phyloP scores from a whole-genome alignment of 208 protist species.

The Acanthamoeba divionensis region DNA sequence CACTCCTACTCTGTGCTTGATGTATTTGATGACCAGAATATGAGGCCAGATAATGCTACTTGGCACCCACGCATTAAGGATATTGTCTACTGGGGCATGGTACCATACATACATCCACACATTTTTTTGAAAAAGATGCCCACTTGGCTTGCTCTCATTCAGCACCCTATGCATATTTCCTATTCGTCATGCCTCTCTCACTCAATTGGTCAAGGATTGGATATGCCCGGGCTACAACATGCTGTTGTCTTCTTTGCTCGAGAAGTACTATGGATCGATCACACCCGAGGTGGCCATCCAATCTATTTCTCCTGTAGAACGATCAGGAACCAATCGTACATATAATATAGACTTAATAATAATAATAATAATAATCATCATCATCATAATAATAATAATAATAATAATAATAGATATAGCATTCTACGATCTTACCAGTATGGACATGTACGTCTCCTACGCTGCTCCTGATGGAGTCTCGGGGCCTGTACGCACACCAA shows the following conservation, averaged over 20 bases:
- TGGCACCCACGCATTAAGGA: constrained; percentile 65
- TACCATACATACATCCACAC: no score
- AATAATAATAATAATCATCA: no score
- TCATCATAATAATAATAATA: background rate
- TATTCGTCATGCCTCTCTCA: background rate
- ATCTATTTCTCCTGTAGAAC: constrained; percentile 44
- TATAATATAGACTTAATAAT: no score
- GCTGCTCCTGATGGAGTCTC: background rate
- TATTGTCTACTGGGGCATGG: constrained; percentile 66
- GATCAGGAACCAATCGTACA: background rate
- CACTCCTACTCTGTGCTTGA: constrained; percentile 54
- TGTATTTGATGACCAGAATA: constrained; percentile 54
- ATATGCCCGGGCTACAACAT: constrained; percentile 52
- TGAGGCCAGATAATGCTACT: constrained; percentile 21
- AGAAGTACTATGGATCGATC: constrained; percentile 56
- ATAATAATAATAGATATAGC: constrained; percentile 16
- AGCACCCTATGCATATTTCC: background rate
- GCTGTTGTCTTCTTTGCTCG: constrained; percentile 21
- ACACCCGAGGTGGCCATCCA: constrained; percentile 42
- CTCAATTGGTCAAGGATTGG: no score
- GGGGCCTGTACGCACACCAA: background rate
- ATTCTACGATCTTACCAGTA: constrained; percentile 56
- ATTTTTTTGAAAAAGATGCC: no score
- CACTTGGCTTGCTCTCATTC: background rate
- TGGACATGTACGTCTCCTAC: constrained; percentile 38